Percentiles rank a stretch among this genome's conserved stretches.
These are phyloP conservation scores for Peronospora farinosa DNA, from an alignment of 352 stramenopile species.

Conservation along the genomic window DNA sequence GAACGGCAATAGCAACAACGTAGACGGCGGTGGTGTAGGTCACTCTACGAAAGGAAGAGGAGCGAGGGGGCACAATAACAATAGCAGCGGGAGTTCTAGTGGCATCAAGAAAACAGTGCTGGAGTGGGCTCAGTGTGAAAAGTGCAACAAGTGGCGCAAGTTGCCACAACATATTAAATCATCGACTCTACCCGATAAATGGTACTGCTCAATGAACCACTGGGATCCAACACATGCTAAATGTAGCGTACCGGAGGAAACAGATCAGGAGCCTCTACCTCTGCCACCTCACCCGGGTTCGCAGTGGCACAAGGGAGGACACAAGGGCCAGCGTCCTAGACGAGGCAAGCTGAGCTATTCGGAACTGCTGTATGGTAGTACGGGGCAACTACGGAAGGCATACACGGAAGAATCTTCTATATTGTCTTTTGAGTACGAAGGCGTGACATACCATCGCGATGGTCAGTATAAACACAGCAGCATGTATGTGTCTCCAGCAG, in stretches of 20 bases:
- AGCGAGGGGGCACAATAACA: conserved; percentile 11
- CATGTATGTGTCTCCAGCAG: conserved; percentile 65
- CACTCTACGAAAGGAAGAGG: conserved; percentile 20
- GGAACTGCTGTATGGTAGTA: conserved; percentile 74
- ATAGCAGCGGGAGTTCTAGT: conserved; percentile 7
- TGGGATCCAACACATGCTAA: conserved; percentile 85
- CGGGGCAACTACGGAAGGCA: conserved; percentile 72
- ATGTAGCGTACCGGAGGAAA: conserved; percentile 67
- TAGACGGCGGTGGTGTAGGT: background rate
- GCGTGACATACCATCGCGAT: conserved; percentile 59
- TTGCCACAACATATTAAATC: conserved; percentile 88
- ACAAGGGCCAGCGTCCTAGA: conserved; percentile 34
- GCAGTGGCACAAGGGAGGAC: conserved; percentile 55
- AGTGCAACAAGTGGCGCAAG: conserved; percentile 95
- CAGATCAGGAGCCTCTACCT: conserved; percentile 60
- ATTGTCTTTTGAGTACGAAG: conserved; percentile 71
- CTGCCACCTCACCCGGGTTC: conserved; percentile 33
- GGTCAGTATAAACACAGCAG: conserved; percentile 78
- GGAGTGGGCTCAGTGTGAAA: conserved; percentile 95
- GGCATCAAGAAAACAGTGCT: conserved; percentile 70
- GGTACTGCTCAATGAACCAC: conserved; percentile 95
- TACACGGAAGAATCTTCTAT: conserved; percentile 78
- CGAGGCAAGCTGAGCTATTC: conserved; percentile 78
- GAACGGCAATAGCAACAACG: conserved; percentile 4
- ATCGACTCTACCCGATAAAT: conserved; percentile 90